phyloP scores from a whole-genome alignment of 1,284 basidiomycete species.

The Xerocomus subilludens region DNA sequence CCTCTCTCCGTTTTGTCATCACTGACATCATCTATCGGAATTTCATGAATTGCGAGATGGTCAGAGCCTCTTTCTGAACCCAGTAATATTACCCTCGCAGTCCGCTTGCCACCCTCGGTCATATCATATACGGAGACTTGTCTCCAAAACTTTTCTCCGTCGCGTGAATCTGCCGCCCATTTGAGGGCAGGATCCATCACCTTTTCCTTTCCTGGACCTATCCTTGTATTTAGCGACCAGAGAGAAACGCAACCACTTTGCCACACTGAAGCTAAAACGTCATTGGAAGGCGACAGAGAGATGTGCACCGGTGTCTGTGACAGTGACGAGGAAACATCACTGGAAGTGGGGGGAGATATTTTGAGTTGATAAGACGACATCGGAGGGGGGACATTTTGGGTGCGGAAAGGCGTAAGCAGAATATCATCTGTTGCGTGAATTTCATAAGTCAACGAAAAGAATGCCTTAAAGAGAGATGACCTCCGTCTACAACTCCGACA shows the following conservation, averaged over 20 bases:
- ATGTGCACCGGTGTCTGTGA: conserved; percentile 68
- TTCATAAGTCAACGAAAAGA: conserved; percentile 31
- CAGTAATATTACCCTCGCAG: conserved; percentile 35
- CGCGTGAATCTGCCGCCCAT: conserved; percentile 58
- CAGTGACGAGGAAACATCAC: background rate
- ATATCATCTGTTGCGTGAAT: conserved; percentile 64
- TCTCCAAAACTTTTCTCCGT: conserved; percentile 48
- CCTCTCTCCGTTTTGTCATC: conserved; percentile 17
- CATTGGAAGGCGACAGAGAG: conserved; percentile 68
- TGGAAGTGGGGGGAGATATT: conserved; percentile 47
- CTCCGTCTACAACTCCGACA: conserved; percentile 92
- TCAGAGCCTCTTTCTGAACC: conserved; percentile 42
- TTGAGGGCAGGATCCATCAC: conserved; percentile 67
- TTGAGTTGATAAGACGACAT: conserved; percentile 84
- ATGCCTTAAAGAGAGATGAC: conserved; percentile 66
- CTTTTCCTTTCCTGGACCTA: conserved; percentile 71
- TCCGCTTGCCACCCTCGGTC: conserved; percentile 19
- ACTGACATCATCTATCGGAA: conserved; percentile 22
- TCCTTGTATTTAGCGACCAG: conserved; percentile 75
- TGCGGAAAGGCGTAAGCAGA: conserved; percentile 91
- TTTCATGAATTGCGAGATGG: conserved; percentile 35
- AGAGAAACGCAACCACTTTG: conserved; percentile 71
- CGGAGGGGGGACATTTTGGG: conserved; percentile 94
- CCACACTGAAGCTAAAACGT: conserved; percentile 78
- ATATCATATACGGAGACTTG: conserved; percentile 56